Evolutionary conservation across 495 filamentous ascomycete genomes (phyloP).

Genomic region (Penicillium soppii): DNA sequence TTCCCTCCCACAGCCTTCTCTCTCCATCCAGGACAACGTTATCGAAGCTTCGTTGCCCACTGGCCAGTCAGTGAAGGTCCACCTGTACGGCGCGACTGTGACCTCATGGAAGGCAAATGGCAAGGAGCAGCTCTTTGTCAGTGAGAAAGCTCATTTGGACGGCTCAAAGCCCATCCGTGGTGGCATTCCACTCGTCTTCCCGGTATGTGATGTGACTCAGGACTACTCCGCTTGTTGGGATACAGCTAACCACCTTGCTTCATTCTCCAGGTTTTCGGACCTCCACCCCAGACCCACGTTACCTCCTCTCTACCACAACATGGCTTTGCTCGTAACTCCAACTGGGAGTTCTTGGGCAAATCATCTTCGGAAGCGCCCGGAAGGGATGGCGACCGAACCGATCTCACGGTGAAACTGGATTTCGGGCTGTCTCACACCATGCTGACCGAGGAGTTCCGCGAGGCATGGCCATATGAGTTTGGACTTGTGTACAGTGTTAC

Average conservation of each 20-base stretch:
- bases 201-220: constrained; percentile 56
- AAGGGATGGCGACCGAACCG: constrained; percentile 37
- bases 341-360: constrained; percentile 63
- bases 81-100: constrained; percentile 90
- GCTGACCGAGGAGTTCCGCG: constrained; percentile 60
- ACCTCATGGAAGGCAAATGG: constrained; percentile 86
- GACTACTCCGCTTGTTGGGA: neutral
- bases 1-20: constrained; percentile 60
- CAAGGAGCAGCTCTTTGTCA: constrained; percentile 85
- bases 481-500: constrained; percentile 91
- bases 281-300: constrained; percentile 66
- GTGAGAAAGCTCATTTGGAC: constrained; percentile 68
- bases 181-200: constrained; percentile 92
- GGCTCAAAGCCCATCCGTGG: constrained; percentile 62
- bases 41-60: constrained; percentile 75
- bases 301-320: constrained; percentile 83
- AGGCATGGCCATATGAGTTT: constrained; percentile 80
- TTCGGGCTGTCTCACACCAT: constrained; percentile 80
- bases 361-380: constrained; percentile 67
- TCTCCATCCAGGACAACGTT: constrained; percentile 66
- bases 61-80: constrained; percentile 79
- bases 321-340: constrained; percentile 87
- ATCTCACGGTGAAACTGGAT: constrained; percentile 81
- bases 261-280: constrained; percentile 76
- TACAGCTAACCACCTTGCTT: constrained; percentile 13